A percentile compares a stretch with the other conserved stretches of the same genome.
Conservation (phyloP, 768 basidiomycete genomes). For the Naganishia friedmannii region DNA sequence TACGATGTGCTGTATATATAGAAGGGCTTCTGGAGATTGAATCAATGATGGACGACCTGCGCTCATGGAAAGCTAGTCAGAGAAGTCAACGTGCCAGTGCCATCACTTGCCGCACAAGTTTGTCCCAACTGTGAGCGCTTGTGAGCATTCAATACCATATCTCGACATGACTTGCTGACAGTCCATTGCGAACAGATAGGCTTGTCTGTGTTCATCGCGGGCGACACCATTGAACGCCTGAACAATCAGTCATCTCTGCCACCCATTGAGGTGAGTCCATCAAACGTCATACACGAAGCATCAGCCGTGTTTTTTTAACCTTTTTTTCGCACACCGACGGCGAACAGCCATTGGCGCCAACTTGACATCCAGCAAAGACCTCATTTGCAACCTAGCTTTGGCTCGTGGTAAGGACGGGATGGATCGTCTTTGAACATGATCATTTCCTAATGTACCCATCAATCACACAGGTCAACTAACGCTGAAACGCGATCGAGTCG, state of each 20-base stretch:
- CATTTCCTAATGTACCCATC: background rate
- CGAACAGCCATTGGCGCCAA: no score
- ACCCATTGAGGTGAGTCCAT: no score
- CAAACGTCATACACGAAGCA: background rate
- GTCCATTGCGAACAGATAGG: no score
- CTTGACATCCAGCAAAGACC: background rate
- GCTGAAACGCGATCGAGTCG: slow-evolving; percentile 23
- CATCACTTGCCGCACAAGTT: no score
- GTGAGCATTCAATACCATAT: background rate
- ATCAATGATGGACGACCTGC: no score
- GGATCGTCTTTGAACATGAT: background rate
- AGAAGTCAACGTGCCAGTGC: no score
- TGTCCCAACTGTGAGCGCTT: no score
- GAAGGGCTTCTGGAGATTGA: no score
- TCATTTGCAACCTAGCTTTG: background rate
- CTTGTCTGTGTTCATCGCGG: no score
- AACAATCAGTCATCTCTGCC: no score
- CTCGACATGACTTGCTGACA: background rate
- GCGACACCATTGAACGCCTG: no score
- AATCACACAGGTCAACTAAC: background rate
- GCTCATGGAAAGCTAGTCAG: no score
- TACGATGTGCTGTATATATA: background rate
- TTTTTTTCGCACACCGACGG: background rate
- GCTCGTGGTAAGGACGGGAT: background rate
- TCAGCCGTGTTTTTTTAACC: background rate